phyloP scores from a whole-genome alignment of 176 grass and related monocot species.

The Paspalum vaginatum region DNA sequence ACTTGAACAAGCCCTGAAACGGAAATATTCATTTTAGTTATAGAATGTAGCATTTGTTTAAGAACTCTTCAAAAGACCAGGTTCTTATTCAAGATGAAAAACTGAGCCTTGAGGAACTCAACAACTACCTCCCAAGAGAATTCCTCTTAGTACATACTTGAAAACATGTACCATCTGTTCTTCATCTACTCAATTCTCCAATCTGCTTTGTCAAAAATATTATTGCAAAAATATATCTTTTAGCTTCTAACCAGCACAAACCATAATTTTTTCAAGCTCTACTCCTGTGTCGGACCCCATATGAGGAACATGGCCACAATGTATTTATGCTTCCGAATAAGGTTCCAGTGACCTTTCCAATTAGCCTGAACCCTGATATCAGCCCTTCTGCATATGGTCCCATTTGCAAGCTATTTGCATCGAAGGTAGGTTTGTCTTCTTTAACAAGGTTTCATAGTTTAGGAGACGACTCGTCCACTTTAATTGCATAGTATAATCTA shows the following conservation, averaged over 20 bases:
- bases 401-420: neutral
- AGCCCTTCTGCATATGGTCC: neutral
- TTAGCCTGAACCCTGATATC: neutral
- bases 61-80: neutral
- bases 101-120: conserved; percentile 1
- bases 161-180: neutral
- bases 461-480: neutral
- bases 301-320: neutral
- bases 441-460: neutral
- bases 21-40: neutral
- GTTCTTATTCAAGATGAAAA: too few species aligned
- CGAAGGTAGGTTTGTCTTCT: neutral
- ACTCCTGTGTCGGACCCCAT: neutral
- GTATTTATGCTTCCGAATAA: neutral
- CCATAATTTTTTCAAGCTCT: neutral
- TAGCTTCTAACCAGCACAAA: neutral
- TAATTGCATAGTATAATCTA: neutral
- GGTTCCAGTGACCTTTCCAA: neutral
- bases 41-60: neutral
- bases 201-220: neutral
- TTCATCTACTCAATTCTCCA: neutral
- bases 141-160: neutral
- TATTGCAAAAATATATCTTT: neutral
- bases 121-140: neutral
- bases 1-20: neutral